phyloP scores from a whole-genome alignment of 169 alveolate species.

The Cryptosporidium canis region DNA sequence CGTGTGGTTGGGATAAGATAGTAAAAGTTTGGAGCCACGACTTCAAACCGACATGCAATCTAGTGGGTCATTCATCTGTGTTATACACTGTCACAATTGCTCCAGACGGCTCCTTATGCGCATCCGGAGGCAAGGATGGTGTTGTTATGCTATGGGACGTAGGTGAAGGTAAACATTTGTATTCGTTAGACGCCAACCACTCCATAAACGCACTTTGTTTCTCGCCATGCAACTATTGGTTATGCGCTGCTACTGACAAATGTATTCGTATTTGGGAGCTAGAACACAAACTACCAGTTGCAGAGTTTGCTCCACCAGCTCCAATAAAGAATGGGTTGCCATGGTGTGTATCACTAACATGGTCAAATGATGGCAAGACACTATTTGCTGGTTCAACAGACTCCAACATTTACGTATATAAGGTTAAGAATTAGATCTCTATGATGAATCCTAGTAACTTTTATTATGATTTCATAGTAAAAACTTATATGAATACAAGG shows the following conservation, averaged over 20 bases:
- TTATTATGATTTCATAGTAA: background rate
- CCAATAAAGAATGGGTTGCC: constrained; percentile 92
- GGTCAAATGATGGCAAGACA: constrained; percentile 93
- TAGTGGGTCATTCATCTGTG: constrained; percentile 95
- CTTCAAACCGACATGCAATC: constrained; percentile 92
- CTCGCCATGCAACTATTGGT: constrained; percentile 96
- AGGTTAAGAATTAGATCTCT: constrained; percentile 43
- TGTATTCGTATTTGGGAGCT: constrained; percentile 92
- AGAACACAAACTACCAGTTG: constrained; percentile 91
- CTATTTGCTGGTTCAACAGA: constrained; percentile 88
- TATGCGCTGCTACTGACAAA: constrained; percentile 95
- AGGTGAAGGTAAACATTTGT: constrained; percentile 93
- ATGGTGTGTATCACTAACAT: constrained; percentile 92
- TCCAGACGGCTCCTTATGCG: constrained; percentile 97
- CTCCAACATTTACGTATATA: constrained; percentile 68
- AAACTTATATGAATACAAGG: background rate
- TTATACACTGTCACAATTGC: constrained; percentile 94
- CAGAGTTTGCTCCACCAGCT: constrained; percentile 89
- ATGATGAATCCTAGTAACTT: background rate
- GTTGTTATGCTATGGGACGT: constrained; percentile 95
- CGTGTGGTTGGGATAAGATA: constrained; percentile 97
- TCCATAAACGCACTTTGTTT: constrained; percentile 93
- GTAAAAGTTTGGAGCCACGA: constrained; percentile 89
- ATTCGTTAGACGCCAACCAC: constrained; percentile 91
- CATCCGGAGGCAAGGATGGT: constrained; percentile 99